A percentile compares a stretch with the other conserved stretches of the same genome.
Evolutionary conservation across 2,329 filamentous ascomycete species (phyloP).

Genomic region (Sporothrix mexicana): DNA sequence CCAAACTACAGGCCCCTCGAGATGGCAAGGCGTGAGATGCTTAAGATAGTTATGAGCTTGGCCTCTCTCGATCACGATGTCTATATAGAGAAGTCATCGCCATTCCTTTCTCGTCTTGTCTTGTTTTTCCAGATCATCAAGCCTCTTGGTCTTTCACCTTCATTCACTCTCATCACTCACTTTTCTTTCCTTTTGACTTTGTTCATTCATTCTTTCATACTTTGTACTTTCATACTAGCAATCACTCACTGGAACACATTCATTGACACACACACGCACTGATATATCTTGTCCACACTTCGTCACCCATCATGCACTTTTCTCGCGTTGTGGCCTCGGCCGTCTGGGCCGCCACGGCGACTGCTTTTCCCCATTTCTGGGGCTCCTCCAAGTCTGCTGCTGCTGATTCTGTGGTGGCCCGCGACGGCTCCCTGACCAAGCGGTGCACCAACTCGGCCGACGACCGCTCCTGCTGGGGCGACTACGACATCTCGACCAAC

Average conservation of each 20-base stretch:
- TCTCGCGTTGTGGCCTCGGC: conserved; percentile 27
- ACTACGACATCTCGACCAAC: conserved; percentile 38
- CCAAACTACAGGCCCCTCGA: background rate
- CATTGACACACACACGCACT: background rate
- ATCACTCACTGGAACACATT: background rate
- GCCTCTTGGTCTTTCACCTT: conserved; percentile 21
- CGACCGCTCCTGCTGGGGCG: conserved; percentile 35
- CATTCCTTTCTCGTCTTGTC: background rate
- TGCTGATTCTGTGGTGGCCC: background rate
- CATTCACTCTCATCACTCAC: conserved; percentile 1
- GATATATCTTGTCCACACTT: background rate
- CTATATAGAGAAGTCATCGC: background rate
- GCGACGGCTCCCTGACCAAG: background rate
- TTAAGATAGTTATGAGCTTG: background rate
- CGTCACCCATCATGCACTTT: conserved; percentile 15
- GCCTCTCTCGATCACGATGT: background rate
- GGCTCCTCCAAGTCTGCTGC: background rate
- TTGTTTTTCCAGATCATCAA: conserved; percentile 9
- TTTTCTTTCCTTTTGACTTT: background rate
- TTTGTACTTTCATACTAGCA: background rate
- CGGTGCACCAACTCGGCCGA: conserved; percentile 24
- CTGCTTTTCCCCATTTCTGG: conserved; percentile 24
- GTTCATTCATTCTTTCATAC: conserved; percentile 11
- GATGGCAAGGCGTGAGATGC: background rate
- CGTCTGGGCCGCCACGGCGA: conserved; percentile 13